These are phyloP conservation scores for Barnettozyma botsteinii DNA, from an alignment of 805 yeast species.

Conservation along the genomic window DNA sequence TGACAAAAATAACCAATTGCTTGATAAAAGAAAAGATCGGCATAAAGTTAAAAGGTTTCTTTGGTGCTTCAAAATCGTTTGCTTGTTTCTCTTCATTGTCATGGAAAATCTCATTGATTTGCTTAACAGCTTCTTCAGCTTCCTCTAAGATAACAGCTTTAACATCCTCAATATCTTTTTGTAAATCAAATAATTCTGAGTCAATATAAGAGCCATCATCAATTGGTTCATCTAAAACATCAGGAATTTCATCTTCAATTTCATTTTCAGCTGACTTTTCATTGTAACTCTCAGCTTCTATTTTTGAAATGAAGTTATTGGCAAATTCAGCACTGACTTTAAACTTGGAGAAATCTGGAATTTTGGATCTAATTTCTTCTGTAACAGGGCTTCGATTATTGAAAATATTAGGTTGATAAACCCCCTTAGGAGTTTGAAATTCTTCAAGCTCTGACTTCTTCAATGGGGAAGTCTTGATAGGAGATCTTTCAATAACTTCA, in stretches of 20 bases:
- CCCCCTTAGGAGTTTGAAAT: neutral
- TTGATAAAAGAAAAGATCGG: conserved; percentile 15
- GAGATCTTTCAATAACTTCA: conserved; percentile 6
- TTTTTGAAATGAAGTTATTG: conserved; percentile 24
- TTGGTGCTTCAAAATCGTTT: conserved; percentile 10
- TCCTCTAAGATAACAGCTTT: conserved; percentile 22
- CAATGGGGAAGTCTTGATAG: conserved; percentile 8
- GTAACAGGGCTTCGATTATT: neutral
- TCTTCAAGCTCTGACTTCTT: neutral
- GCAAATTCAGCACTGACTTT: conserved; percentile 33
- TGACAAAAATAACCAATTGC: conserved; percentile 29
- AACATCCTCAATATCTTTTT: conserved; percentile 22
- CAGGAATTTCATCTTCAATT: conserved; percentile 6
- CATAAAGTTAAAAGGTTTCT: conserved; percentile 1
- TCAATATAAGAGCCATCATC: conserved; percentile 10
- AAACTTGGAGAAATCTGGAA: conserved; percentile 29
- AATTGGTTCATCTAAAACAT: conserved; percentile 7
- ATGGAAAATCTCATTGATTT: conserved; percentile 17
- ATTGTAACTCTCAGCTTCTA: neutral
- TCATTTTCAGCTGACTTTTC: conserved; percentile 6
- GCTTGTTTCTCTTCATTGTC: conserved; percentile 8
- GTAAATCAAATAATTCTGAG: conserved; percentile 17
- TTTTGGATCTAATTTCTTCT: conserved; percentile 13
- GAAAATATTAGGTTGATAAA: neutral
- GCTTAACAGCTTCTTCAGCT: conserved; percentile 25